Conservation (phyloP, 768 basidiomycete species). For the Basidioascus undulatus region DNA sequence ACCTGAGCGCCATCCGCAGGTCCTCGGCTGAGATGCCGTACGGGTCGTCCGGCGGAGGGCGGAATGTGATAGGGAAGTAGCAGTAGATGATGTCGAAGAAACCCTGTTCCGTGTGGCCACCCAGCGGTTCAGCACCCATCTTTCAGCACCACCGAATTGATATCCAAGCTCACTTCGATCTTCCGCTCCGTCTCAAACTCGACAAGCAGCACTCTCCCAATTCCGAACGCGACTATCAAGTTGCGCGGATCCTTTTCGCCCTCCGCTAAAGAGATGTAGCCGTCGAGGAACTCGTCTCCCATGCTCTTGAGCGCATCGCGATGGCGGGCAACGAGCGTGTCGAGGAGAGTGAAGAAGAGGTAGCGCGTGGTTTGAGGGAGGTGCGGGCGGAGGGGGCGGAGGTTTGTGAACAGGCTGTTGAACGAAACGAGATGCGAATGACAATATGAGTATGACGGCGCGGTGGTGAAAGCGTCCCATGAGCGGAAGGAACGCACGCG, state of each 20-base stretch:
- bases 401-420: slow-evolving; percentile 43
- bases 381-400: slow-evolving; percentile 59
- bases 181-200: slow-evolving; percentile 58
- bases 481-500: slow-evolving; percentile 27
- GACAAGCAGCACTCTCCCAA: slow-evolving; percentile 58
- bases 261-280: slow-evolving; percentile 59
- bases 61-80: slow-evolving; percentile 94
- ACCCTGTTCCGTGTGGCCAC: slow-evolving; percentile 26
- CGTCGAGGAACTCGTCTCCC: slow-evolving; percentile 44
- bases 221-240: slow-evolving; percentile 65
- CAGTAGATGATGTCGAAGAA: slow-evolving; percentile 90
- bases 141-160: not conserved
- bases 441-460: slow-evolving; percentile 1
- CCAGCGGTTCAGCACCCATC: not conserved
- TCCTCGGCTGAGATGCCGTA: slow-evolving; percentile 79
- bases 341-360: slow-evolving; percentile 54
- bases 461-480: not conserved
- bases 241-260: slow-evolving; percentile 97
- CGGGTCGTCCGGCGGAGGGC: slow-evolving; percentile 78
- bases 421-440: not conserved
- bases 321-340: slow-evolving; percentile 46
- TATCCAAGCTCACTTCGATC: slow-evolving; percentile 38
- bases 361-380: slow-evolving; percentile 63
- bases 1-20: slow-evolving; percentile 48
- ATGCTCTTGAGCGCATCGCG: slow-evolving; percentile 41